These are phyloP conservation scores for Hypoxylon perforatum DNA, from an alignment of 495 filamentous ascomycete species.

Conservation along the genomic window DNA sequence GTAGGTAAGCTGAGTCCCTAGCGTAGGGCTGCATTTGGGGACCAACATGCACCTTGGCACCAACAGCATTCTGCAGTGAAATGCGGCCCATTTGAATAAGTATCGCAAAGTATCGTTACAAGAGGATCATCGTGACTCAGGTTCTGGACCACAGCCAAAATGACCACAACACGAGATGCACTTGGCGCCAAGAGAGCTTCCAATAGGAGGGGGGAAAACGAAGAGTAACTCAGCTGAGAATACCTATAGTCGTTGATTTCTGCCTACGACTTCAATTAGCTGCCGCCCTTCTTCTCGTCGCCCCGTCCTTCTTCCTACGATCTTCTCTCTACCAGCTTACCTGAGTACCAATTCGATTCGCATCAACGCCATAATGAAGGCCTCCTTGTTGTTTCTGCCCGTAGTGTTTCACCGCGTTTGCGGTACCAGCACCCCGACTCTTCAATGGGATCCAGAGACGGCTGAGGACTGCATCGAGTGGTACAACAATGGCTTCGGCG, in stretches of 20 bases:
- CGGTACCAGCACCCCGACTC: background rate
- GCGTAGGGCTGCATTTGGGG: background rate
- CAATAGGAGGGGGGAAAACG: background rate
- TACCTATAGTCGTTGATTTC: background rate
- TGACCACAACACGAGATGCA: background rate
- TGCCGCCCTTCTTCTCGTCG: background rate
- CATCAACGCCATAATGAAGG: background rate
- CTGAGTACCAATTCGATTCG: background rate
- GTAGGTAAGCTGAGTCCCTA: background rate
- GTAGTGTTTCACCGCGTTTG: background rate
- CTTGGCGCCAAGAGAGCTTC: background rate
- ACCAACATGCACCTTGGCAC: background rate
- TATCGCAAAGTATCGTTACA: background rate
- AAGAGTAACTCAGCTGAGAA: background rate
- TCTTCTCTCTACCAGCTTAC: background rate
- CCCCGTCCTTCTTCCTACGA: background rate
- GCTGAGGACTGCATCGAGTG: constrained; percentile 26
- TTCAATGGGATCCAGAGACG: constrained; percentile 19
- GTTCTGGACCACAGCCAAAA: background rate
- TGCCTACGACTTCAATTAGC: background rate
- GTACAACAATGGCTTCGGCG: constrained; percentile 24
- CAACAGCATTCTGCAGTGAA: background rate
- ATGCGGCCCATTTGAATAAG: background rate
- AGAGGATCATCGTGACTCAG: background rate
- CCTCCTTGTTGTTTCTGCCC: background rate